Evolutionary conservation across 73 alveolate species (phyloP).

Genomic region (Uronychia setigera): DNA sequence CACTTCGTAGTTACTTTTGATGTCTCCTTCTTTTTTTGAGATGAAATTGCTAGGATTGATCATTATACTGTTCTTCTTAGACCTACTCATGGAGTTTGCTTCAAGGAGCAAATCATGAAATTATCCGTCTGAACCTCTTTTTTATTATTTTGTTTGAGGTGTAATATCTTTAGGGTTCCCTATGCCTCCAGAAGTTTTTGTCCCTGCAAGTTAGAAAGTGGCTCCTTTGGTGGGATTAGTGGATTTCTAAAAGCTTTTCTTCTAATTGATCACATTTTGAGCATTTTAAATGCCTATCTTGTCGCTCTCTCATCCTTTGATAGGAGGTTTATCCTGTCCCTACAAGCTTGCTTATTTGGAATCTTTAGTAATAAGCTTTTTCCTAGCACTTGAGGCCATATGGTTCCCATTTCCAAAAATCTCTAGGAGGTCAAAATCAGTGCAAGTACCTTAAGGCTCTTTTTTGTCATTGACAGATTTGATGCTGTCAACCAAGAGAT

Average conservation of each 20-base stretch:
- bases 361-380: no score
- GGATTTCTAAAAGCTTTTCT: background rate
- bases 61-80: background rate
- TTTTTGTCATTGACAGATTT: no score
- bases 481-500: no score
- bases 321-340: background rate
- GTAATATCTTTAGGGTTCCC: background rate
- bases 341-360: no score
- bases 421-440: no score
- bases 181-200: background rate
- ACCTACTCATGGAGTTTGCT: background rate
- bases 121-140: background rate
- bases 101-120: background rate
- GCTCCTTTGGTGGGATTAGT: background rate
- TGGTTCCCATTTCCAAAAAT: no score
- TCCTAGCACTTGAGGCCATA: no score
- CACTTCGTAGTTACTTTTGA: slow-evolving; percentile 32
- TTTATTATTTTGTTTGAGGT: background rate
- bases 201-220: background rate
- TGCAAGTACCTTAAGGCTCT: background rate
- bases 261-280: background rate
- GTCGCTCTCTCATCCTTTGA: background rate
- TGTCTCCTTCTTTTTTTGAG: slow-evolving; percentile 7
- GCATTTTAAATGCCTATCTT: background rate
- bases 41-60: slow-evolving; percentile 1